A percentile compares a stretch with the other conserved stretches of the same genome.
These are phyloP conservation scores for Scytalidium sp. DNA, from an alignment of 2,329 filamentous ascomycete species.

Conservation along the genomic window DNA sequence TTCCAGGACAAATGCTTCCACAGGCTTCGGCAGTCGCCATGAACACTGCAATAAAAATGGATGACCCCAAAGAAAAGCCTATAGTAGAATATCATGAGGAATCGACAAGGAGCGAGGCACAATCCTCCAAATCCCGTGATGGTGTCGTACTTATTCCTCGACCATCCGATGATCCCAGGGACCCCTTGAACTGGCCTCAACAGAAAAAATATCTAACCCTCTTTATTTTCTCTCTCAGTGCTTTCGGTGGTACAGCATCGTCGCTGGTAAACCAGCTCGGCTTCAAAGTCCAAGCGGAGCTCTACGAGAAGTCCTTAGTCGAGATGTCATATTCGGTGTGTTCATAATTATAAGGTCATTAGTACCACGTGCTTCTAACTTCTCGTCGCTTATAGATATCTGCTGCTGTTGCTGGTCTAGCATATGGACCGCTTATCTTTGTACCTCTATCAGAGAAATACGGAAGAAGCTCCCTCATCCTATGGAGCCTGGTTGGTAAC, in stretches of 20 bases:
- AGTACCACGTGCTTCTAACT: no score
- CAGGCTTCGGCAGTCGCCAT: no score
- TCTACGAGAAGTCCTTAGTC: slow-evolving; percentile 9
- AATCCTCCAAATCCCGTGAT: background rate
- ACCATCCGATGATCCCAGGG: slow-evolving; percentile 44
- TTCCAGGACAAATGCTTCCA: no score
- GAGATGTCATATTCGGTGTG: background rate
- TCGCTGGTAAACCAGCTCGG: slow-evolving; percentile 6
- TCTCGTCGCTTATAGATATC: background rate
- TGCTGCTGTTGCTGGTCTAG: background rate
- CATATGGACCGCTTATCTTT: slow-evolving; percentile 16
- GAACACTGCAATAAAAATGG: no score
- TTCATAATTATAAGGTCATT: no score
- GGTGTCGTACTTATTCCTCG: slow-evolving; percentile 30
- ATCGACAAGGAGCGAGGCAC: slow-evolving; percentile 22
- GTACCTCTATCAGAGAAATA: slow-evolving; percentile 28
- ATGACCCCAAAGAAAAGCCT: no score
- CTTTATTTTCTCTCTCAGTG: slow-evolving; percentile 33
- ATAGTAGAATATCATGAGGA: slow-evolving; percentile 4
- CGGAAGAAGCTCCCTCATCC: slow-evolving; percentile 10
- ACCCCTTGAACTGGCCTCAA: slow-evolving; percentile 39
- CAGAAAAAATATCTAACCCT: slow-evolving; percentile 39
- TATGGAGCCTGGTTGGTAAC: slow-evolving; percentile 18
- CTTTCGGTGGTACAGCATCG: slow-evolving; percentile 26
- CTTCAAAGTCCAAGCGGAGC: slow-evolving; percentile 10